Percentiles rank a stretch among this genome's conserved stretches.
Conservation (phyloP, 2,329 filamentous ascomycete genomes). For the Beauveria rudraprayagi region DNA sequence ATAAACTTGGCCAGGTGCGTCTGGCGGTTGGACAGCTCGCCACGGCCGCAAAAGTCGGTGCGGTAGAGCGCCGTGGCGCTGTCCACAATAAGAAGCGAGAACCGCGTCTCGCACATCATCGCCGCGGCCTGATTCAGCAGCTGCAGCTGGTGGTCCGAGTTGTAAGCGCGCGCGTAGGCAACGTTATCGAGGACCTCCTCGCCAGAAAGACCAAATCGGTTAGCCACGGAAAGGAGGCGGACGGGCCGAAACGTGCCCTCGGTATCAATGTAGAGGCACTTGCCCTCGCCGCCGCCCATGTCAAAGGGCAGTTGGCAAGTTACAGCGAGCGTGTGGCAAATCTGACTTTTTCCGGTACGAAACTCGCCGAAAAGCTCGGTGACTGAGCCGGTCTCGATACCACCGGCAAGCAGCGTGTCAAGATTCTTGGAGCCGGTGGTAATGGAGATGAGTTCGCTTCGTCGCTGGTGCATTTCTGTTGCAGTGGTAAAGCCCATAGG, state of each 20-base stretch:
- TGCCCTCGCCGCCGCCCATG: constrained; percentile 97
- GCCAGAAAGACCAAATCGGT: constrained; percentile 86
- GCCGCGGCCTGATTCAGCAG: constrained; percentile 88
- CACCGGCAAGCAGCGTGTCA: constrained; percentile 88
- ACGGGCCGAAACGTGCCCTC: constrained; percentile 96
- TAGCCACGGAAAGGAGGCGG: constrained; percentile 81
- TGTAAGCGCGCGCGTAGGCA: constrained; percentile 95
- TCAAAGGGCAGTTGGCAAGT: constrained; percentile 97
- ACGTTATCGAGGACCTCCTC: constrained; percentile 98
- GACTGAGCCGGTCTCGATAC: constrained; percentile 93
- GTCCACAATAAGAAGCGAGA: constrained; percentile 91
- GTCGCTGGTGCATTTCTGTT: constrained; percentile 95
- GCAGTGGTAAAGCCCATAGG: constrained; percentile 99
- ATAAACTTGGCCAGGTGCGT: constrained; percentile 84
- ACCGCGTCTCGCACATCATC: constrained; percentile 99
- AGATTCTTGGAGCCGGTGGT: constrained; percentile 97
- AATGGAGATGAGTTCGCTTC: constrained; percentile 95
- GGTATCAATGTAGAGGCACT: constrained; percentile 97
- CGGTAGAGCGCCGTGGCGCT: constrained; percentile 92
- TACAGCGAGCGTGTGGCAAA: constrained; percentile 96
- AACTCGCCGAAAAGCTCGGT: constrained; percentile 99
- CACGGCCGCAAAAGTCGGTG: constrained; percentile 94
- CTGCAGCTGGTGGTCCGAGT: constrained; percentile 95
- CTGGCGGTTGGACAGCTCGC: constrained; percentile 89
- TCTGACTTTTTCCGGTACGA: constrained; percentile 94